Evolutionary conservation across 2,329 filamentous ascomycete genomes (phyloP).

Genomic region (Phyllosticta capitalensis): DNA sequence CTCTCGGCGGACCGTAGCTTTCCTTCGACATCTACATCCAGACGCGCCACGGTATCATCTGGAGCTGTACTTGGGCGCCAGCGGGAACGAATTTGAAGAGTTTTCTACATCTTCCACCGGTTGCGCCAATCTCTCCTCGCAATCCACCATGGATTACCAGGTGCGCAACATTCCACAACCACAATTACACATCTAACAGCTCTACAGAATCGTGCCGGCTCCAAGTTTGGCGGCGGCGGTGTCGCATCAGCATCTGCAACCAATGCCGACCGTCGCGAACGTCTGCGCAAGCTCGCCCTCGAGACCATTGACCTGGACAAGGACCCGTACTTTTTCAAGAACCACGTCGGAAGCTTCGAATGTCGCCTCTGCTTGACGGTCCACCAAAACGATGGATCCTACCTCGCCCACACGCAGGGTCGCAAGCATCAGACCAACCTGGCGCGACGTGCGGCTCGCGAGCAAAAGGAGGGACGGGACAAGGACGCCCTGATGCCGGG

Average conservation of each 20-base stretch:
- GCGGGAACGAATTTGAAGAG: background rate
- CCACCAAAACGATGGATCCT: constrained; percentile 97
- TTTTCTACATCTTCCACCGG: background rate
- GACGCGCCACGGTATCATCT: background rate
- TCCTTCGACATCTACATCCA: background rate
- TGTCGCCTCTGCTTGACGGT: constrained; percentile 94
- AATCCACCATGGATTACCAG: constrained; percentile 11
- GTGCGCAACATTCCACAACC: background rate
- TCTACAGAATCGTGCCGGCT: constrained; percentile 76
- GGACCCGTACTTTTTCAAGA: constrained; percentile 99
- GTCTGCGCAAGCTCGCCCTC: constrained; percentile 92
- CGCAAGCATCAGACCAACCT: constrained; percentile 99
- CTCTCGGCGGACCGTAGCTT: constrained; percentile 7
- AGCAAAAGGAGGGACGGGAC: constrained; percentile 78
- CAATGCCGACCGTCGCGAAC: constrained; percentile 94
- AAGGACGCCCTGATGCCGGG: constrained; percentile 61
- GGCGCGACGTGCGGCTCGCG: constrained; percentile 86
- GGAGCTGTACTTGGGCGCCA: background rate
- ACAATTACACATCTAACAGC: constrained; percentile 7
- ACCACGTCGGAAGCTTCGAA: constrained; percentile 96
- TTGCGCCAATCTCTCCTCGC: background rate
- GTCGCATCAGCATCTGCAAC: constrained; percentile 88
- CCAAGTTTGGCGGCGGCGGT: constrained; percentile 95
- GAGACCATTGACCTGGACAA: constrained; percentile 99
- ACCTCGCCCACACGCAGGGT: constrained; percentile 95